Conservation (phyloP, 768 basidiomycete species). For the Zangia roseola region DNA sequence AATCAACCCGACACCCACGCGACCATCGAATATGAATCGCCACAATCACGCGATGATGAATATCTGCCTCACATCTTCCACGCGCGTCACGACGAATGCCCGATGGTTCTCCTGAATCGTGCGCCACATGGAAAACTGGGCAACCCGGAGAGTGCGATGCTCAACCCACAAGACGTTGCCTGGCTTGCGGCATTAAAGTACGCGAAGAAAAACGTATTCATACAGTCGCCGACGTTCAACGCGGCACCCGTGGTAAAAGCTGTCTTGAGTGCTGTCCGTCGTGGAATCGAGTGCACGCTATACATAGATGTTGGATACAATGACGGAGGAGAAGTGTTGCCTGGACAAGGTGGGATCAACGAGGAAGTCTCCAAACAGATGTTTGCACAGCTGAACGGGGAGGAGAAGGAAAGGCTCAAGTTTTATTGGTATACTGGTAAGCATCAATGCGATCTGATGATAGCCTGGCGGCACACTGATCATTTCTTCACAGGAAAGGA, state of each 20-base stretch:
- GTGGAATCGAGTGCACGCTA: slow-evolving; percentile 58
- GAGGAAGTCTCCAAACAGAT: slow-evolving; percentile 62
- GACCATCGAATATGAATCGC: slow-evolving; percentile 26
- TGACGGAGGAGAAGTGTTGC: slow-evolving; percentile 60
- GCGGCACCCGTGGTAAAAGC: slow-evolving; percentile 60
- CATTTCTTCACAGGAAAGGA: slow-evolving; percentile 45
- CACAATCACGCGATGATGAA: slow-evolving; percentile 38
- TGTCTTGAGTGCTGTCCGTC: slow-evolving; percentile 56
- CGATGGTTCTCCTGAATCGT: slow-evolving; percentile 66
- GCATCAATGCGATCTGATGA: background rate
- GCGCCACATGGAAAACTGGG: slow-evolving; percentile 56
- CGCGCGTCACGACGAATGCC: slow-evolving; percentile 52
- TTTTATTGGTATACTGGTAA: slow-evolving; percentile 55
- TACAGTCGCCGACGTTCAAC: slow-evolving; percentile 74
- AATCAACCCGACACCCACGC: slow-evolving; percentile 35
- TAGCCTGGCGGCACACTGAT: background rate
- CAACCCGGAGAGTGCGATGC: slow-evolving; percentile 38
- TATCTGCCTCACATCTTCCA: slow-evolving; percentile 65
- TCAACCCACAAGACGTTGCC: slow-evolving; percentile 63
- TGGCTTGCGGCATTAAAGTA: slow-evolving; percentile 65
- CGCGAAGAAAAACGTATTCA: slow-evolving; percentile 62
- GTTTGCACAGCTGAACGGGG: slow-evolving; percentile 48
- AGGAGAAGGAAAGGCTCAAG: slow-evolving; percentile 44
- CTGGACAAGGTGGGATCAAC: slow-evolving; percentile 72
- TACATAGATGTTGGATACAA: slow-evolving; percentile 59